These are phyloP conservation scores for Penicillium turbatum DNA, from an alignment of 495 filamentous ascomycete species.

Conservation along the genomic window DNA sequence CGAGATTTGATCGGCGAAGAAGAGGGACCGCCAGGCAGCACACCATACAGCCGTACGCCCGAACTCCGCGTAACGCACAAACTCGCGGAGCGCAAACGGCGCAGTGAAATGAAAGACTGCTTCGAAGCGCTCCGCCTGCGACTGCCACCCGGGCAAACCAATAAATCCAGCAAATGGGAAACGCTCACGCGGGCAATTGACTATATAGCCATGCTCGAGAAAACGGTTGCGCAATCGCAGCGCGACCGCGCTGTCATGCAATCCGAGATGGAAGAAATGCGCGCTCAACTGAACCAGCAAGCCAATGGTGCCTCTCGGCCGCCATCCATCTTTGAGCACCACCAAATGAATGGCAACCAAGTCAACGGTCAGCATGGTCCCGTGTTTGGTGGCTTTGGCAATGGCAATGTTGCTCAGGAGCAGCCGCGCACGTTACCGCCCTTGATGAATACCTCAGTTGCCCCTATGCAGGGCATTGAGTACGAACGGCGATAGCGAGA, in stretches of 20 bases:
- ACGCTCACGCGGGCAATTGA: slow-evolving; percentile 66
- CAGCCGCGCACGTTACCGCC: slow-evolving; percentile 51
- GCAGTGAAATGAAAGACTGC: slow-evolving; percentile 97
- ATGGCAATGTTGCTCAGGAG: slow-evolving; percentile 35
- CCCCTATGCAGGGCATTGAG: slow-evolving; percentile 56
- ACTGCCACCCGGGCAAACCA: slow-evolving; percentile 79
- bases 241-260: slow-evolving; percentile 51
- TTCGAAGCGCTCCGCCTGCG: slow-evolving; percentile 82
- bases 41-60: slow-evolving; percentile 90
- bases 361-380: slow-evolving; percentile 36
- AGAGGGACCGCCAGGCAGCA: slow-evolving; percentile 49
- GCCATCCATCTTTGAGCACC: slow-evolving; percentile 40
- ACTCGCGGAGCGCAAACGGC: slow-evolving; percentile 88
- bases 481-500: slow-evolving; percentile 45
- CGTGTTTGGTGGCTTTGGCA: slow-evolving; percentile 33
- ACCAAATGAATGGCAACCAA: slow-evolving; percentile 33
- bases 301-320: slow-evolving; percentile 42
- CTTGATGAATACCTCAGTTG: slow-evolving; percentile 46
- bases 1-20: slow-evolving; percentile 60
- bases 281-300: slow-evolving; percentile 47
- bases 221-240: slow-evolving; percentile 26
- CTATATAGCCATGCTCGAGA: slow-evolving; percentile 40
- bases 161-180: slow-evolving; percentile 98
- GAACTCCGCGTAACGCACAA: slow-evolving; percentile 96
- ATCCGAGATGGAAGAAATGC: slow-evolving; percentile 47